phyloP scores from a whole-genome alignment of 345 rosid genomes.

The Aquilaria sinensis region DNA sequence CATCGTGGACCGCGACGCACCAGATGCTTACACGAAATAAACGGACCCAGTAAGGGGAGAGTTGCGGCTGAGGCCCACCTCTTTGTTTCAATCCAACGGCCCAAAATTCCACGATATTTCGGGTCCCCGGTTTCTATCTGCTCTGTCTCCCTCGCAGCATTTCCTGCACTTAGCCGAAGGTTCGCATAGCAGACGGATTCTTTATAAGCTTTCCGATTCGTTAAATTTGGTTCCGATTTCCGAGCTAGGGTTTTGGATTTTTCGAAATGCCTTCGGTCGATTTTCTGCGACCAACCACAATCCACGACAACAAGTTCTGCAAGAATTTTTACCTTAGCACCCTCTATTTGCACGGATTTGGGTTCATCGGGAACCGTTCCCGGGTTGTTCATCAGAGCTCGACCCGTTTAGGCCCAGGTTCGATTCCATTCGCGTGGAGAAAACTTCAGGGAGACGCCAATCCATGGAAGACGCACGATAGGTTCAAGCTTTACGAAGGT shows the following conservation, averaged over 20 bases:
- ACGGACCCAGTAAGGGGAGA: too few relatives aligned
- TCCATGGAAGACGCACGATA: conserved; percentile 9
- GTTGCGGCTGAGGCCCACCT: neutral
- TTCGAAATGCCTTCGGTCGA: conserved; percentile 38
- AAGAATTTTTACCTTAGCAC: conserved; percentile 20
- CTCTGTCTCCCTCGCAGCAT: neutral
- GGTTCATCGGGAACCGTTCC: conserved; percentile 24
- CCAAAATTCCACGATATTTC: neutral
- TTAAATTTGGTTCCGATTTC: conserved; percentile 1
- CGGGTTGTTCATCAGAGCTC: conserved; percentile 33
- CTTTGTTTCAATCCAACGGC: conserved; percentile 17
- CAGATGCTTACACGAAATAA: too few relatives aligned
- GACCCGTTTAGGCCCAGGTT: conserved; percentile 23
- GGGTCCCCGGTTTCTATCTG: too few relatives aligned
- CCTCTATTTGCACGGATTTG: conserved; percentile 29
- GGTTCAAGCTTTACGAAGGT: conserved; percentile 26
- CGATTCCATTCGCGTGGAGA: conserved; percentile 20
- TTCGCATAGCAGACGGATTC: neutral
- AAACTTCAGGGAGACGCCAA: conserved; percentile 1
- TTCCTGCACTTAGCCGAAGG: neutral
- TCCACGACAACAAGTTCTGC: conserved; percentile 22
- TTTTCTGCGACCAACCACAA: conserved; percentile 27
- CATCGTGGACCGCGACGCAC: too few relatives aligned
- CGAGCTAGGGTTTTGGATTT: conserved; percentile 31
- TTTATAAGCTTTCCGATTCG: neutral